Conservation (phyloP, 306 rosid genomes). For the Lathyrus sativus region DNA sequence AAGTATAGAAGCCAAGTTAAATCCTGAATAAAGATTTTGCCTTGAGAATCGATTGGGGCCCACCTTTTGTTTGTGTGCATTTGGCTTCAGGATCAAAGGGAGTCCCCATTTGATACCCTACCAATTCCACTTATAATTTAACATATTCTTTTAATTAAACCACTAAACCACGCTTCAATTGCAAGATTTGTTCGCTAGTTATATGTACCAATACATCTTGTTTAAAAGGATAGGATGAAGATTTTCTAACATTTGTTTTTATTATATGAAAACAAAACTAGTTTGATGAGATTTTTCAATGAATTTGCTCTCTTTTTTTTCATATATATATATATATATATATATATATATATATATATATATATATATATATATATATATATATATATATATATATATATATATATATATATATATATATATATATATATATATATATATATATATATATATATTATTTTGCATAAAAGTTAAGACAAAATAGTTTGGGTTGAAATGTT, state of each 20-base stretch:
- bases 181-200: slow-evolving; percentile 23
- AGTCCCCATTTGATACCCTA: slow-evolving; percentile 26
- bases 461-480: not conserved
- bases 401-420: no score
- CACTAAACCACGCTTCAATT: slow-evolving; percentile 11
- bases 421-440: no score
- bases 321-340: no score
- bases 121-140: slow-evolving; percentile 22
- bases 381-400: no score
- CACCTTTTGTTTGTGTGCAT: slow-evolving; percentile 19
- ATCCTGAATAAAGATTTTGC: slow-evolving; percentile 21
- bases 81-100: slow-evolving; percentile 31
- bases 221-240: not conserved
- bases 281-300: not conserved
- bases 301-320: not conserved
- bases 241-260: slow-evolving; percentile 12
- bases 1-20: slow-evolving; percentile 27
- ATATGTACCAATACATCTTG: not conserved
- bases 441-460: no score
- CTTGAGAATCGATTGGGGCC: slow-evolving; percentile 41
- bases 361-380: no score
- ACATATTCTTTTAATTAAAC: not conserved
- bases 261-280: not conserved
- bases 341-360: no score
- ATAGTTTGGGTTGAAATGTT: slow-evolving; percentile 3